Percentiles rank a stretch among this genome's conserved stretches.
Evolutionary conservation across 192 early-diverging fungal genomes (phyloP).

Genomic region (Coemansia sp.): DNA sequence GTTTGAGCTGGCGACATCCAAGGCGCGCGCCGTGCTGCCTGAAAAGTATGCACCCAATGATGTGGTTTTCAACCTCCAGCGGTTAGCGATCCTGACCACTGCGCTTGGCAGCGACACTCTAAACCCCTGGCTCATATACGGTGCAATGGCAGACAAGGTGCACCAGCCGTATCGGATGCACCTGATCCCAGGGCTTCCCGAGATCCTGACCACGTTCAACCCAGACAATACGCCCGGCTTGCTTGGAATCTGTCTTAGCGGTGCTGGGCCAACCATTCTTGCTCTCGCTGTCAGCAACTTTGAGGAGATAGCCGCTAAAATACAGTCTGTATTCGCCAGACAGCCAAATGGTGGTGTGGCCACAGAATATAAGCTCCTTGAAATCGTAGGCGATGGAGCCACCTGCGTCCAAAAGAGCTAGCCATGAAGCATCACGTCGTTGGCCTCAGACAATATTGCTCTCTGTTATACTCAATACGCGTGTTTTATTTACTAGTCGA

Average conservation of each 20-base stretch:
- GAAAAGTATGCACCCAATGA: conserved; percentile 73
- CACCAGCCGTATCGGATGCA: conserved; percentile 95
- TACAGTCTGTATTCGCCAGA: conserved; percentile 34
- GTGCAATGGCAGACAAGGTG: conserved; percentile 94
- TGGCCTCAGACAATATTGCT: too few relatives aligned
- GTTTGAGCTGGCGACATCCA: conserved; percentile 90
- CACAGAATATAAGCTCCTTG: conserved; percentile 48
- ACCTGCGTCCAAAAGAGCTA: conserved; percentile 33
- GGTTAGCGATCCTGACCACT: conserved; percentile 86
- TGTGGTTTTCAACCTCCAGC: conserved; percentile 91
- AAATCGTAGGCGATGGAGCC: conserved; percentile 51
- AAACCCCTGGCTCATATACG: conserved; percentile 76
- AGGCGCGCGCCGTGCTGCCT: conserved; percentile 87
- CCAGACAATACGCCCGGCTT: conserved; percentile 78
- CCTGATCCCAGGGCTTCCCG: conserved; percentile 89
- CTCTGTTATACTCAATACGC: too few relatives aligned
- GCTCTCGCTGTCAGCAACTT: conserved; percentile 83
- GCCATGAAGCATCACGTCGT: not conserved
- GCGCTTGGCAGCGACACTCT: conserved; percentile 73
- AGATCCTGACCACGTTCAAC: conserved; percentile 75
- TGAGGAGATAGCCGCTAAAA: conserved; percentile 73
- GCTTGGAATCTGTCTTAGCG: conserved; percentile 89
- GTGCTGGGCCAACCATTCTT: conserved; percentile 96
- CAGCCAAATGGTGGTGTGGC: conserved; percentile 42
- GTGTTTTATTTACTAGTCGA: too few relatives aligned